These are phyloP conservation scores for Candida sithepensis DNA, from an alignment of 805 yeast species.

Conservation along the genomic window DNA sequence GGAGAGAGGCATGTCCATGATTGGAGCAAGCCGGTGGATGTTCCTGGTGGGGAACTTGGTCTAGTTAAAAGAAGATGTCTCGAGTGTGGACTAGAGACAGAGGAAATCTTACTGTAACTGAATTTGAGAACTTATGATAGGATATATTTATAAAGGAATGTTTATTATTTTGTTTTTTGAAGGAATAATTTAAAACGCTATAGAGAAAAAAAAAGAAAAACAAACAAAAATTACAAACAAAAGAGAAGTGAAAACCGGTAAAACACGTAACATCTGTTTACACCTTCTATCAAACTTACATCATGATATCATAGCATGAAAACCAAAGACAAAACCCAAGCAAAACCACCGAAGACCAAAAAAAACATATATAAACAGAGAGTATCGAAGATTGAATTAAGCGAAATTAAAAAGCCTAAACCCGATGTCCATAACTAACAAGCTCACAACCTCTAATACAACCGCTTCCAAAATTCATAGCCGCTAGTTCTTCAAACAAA, in stretches of 20 bases:
- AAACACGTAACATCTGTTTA: neutral
- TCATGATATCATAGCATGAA: too few species aligned
- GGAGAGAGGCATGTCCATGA: conserved; percentile 64
- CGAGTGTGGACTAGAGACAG: conserved; percentile 81
- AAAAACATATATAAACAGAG: too few species aligned
- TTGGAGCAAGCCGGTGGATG: conserved; percentile 58
- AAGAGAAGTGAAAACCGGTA: too few species aligned
- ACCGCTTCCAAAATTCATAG: conserved; percentile 8
- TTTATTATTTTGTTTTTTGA: too few species aligned
- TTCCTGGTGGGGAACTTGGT: conserved; percentile 21
- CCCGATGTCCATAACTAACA: conserved; percentile 14
- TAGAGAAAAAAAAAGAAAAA: neutral
- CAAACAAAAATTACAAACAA: neutral
- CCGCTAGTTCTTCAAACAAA: conserved; percentile 13
- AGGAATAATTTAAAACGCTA: neutral
- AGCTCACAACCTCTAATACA: conserved; percentile 22
- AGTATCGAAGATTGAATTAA: too few species aligned
- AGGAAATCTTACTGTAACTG: conserved; percentile 54
- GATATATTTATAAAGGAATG: too few species aligned
- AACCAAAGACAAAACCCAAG: too few species aligned
- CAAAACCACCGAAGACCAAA: too few species aligned
- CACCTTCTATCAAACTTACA: too few species aligned
- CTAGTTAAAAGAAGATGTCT: conserved; percentile 60
- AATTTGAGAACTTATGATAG: neutral
- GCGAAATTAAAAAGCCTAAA: neutral